Percentiles rank a stretch among this genome's conserved stretches.
These are phyloP conservation scores for Magnolia changhungtana DNA, from an alignment of 164 flowering plant species.

Conservation along the genomic window DNA sequence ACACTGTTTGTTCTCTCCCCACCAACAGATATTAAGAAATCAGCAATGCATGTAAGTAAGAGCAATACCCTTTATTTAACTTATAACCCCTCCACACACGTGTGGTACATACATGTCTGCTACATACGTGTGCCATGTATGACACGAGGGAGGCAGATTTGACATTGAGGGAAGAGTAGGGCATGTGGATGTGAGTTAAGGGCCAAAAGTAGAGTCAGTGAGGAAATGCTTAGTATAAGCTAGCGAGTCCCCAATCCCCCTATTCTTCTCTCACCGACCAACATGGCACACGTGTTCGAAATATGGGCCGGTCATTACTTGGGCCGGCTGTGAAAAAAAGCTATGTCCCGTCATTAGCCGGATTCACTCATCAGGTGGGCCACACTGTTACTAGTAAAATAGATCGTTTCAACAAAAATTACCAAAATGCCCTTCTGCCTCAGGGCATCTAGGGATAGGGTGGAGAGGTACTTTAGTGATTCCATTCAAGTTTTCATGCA, in stretches of 20 bases:
- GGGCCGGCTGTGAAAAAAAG: background rate
- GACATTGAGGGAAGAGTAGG: slow-evolving; percentile 7
- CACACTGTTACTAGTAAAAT: too few species aligned
- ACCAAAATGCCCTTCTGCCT: too few species aligned
- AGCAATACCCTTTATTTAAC: too few species aligned
- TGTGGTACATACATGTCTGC: background rate
- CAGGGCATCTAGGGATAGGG: too few species aligned
- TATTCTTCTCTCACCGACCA: slow-evolving; percentile 40
- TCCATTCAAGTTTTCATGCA: background rate
- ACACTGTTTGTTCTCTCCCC: background rate
- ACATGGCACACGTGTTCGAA: background rate
- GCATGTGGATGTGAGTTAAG: slow-evolving; percentile 7
- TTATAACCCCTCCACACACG: background rate
- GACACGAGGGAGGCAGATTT: background rate
- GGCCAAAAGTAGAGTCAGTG: slow-evolving; percentile 28
- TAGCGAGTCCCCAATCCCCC: slow-evolving; percentile 29
- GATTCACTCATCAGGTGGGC: background rate
- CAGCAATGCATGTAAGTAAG: background rate
- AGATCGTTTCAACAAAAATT: too few species aligned
- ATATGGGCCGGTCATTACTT: background rate
- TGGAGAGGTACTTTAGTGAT: too few species aligned
- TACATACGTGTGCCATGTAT: background rate
- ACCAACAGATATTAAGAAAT: background rate
- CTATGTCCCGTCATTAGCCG: background rate
- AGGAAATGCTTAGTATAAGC: slow-evolving; percentile 29